A percentile compares a stretch with the other conserved stretches of the same genome.
Evolutionary conservation across 2,329 filamentous ascomycete genomes (phyloP).

Genomic region (Aspergillus sp.): DNA sequence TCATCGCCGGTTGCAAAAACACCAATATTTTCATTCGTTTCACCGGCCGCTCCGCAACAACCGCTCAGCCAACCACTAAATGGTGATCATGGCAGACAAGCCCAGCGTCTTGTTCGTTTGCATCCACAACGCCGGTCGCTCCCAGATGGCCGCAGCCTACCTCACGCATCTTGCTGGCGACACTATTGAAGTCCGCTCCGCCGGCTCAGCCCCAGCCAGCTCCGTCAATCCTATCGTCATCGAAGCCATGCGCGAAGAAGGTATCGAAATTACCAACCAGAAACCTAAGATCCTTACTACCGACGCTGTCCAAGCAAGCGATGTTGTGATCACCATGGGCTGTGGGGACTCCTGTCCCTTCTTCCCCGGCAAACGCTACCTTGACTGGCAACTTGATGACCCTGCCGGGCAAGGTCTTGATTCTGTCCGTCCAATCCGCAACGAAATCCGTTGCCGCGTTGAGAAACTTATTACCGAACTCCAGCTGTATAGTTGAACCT

Average conservation of each 20-base stretch:
- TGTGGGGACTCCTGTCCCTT: constrained; percentile 22
- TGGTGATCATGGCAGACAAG: not conserved
- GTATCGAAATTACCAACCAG: constrained; percentile 16
- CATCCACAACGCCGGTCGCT: constrained; percentile 24
- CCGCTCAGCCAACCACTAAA: no score
- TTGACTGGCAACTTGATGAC: constrained; percentile 22
- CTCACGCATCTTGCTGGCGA: constrained; percentile 14
- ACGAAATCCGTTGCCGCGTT: constrained; percentile 17
- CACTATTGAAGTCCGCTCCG: constrained; percentile 10
- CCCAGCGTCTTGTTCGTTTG: constrained; percentile 20
- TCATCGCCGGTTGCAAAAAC: no score
- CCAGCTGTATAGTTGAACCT: not conserved
- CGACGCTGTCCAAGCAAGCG: constrained; percentile 17
- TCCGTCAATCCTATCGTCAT: constrained; percentile 19
- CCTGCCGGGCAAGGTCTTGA: constrained; percentile 19
- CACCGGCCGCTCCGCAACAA: no score
- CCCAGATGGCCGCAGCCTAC: constrained; percentile 21
- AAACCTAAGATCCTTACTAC: constrained; percentile 20
- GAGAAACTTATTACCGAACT: constrained; percentile 13
- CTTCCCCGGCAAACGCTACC: constrained; percentile 21
- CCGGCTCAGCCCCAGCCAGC: constrained; percentile 18
- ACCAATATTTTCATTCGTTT: no score
- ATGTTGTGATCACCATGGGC: constrained; percentile 25
- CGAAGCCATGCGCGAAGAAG: constrained; percentile 22
- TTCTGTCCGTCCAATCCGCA: constrained; percentile 15